Base-by-base conservation (phyloP, 1,139 yeast genomes). In the Hemisphaericaspora subhashii region DNA sequence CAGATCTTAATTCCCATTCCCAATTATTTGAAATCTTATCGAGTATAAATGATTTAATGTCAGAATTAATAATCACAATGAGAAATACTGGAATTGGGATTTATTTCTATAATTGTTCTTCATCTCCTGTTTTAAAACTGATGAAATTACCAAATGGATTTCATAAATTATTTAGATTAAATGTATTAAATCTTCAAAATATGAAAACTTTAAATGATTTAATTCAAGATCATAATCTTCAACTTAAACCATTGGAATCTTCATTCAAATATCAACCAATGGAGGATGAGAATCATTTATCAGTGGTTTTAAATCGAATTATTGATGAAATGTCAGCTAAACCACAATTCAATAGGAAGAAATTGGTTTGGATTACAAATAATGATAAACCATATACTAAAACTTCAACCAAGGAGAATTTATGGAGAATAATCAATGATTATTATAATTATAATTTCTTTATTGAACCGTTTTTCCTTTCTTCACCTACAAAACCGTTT, bases 1-100 rank as follows among this genome's bases (percentile, higher is more conserved):
- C 58, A 8, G 68, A 63, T 37, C 53, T 72, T 9, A 50, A 60
- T 9, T 64, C 63, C 20, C 64, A 63, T 36, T 55, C 70, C 10
- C 79, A 76, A 44, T 52, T 83, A n/a, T 52, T 65, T 21, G 77
- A 74, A 41, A 78, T 84, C 11, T 55, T 84, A 22, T 64, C 66
- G 12, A 68, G 82, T n/a, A 60, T 83, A 18, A 64, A 72, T 42
- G 78, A 74, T 8, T 61, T 84, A 36, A 73, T 82, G 67, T 65
- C 78, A 4, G 82, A 78, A 32, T 61, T 83, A 43, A 73, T 81
- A 1, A 78, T 81, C 30, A 71, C 83, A 0, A 57, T 76, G 40
- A 84, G 86, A 2, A 69, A 68, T 41, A 79, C 88, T 0, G 89
- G 88, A 0, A 64, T 83, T 25, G 90, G 89, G 0, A 72, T 84